Evolutionary conservation across 805 yeast genomes (phyloP).

Genomic region (Saturnispora saitoi): DNA sequence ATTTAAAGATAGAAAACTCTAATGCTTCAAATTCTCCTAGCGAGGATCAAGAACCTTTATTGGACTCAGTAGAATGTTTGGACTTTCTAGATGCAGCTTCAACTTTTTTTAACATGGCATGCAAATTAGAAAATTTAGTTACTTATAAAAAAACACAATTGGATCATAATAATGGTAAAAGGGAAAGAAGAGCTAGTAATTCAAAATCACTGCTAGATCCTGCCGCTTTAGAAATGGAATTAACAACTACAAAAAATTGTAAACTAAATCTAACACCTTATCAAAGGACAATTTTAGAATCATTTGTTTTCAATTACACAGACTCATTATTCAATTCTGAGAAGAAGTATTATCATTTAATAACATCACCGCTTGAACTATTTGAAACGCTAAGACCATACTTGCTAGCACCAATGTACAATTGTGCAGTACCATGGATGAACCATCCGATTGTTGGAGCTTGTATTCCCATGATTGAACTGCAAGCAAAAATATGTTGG

Average conservation of each 20-base stretch:
- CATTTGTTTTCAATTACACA: slow-evolving; percentile 37
- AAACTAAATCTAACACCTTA: slow-evolving; percentile 8
- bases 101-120: neutral
- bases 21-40: slow-evolving; percentile 1
- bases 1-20: neutral
- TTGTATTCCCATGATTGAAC: slow-evolving; percentile 30
- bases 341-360: slow-evolving; percentile 17
- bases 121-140: neutral
- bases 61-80: neutral
- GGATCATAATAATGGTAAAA: neutral
- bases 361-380: slow-evolving; percentile 37
- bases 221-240: neutral
- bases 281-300: slow-evolving; percentile 35
- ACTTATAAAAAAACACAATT: neutral
- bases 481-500: slow-evolving; percentile 32
- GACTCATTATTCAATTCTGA: slow-evolving; percentile 29
- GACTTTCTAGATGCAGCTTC: neutral
- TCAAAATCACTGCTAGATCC: slow-evolving; percentile 2
- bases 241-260: neutral
- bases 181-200: neutral
- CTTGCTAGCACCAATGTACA: slow-evolving; percentile 30
- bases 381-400: slow-evolving; percentile 26
- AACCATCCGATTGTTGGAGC: slow-evolving; percentile 36
- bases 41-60: slow-evolving; percentile 7
- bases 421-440: slow-evolving; percentile 30